Base-by-base conservation (phyloP, 805 yeast species). In the Allodekkera sacchari region DNA sequence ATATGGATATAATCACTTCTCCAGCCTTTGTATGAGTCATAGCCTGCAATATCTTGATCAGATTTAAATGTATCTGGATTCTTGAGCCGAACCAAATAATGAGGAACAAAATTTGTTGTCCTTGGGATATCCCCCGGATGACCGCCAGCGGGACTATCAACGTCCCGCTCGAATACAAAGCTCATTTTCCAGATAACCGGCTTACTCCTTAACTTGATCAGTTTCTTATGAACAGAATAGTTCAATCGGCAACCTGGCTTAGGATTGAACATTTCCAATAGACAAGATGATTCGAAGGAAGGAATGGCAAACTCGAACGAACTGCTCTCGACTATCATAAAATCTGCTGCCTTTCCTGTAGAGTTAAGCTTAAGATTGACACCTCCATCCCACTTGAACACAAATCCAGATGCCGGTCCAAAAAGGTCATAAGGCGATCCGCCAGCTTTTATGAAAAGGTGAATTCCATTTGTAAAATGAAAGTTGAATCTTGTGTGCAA, bases 1-100 rank as follows among this genome's bases (percentile, higher is more conserved):
- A 83, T 51, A 49, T 85, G 95, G 8, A 89, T 64, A 49, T 74
- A 88, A 34, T 85, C 78, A 40, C 94, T 81, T 49, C 97, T 61
- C 61, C 77, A 92, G 0, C 80, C 85, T 9, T 55, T 57, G 51
- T 79, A 89, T 0, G 96, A 83, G 56, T 89, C 97, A 58, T 87
- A 87, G 3, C 48, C 46, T 0, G 52, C 57, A 12, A 52, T 44
- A 19, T 74, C 74, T 4, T 61, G 51, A 3, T 36, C 39, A 29
- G 18, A 31, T 1, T 15, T 22, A 17, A 75, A 61, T 27, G 55
- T 63, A 12, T 57, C 52, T 1, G 88, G 88, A 43, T 82, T 75
- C 36, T 59, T 64, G 25, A 80, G 47, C 6, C 67, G 49, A 8
- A 80, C 61, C 3, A 74, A 68, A 46, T 72, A 75, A 52, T 82